A percentile compares a stretch with the other conserved stretches of the same genome.
phyloP scores from a whole-genome alignment of 352 stramenopile genomes.

The Pythium rishiriense region DNA sequence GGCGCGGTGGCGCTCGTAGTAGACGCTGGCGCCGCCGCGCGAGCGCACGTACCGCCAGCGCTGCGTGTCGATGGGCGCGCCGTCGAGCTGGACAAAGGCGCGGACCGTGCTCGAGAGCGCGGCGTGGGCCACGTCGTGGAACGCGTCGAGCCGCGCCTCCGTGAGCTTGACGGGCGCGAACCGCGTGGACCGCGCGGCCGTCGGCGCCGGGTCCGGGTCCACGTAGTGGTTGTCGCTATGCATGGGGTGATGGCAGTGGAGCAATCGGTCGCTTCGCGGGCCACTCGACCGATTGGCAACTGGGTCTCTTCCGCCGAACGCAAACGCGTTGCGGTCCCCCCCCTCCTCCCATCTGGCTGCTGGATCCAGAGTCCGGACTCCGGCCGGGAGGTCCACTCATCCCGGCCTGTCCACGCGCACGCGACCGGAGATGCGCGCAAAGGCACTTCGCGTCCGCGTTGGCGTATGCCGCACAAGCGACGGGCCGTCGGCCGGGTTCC shows the following conservation, averaged over 20 bases:
- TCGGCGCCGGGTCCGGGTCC: not conserved
- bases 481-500: not conserved
- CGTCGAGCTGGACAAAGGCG: conserved; percentile 30
- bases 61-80: conserved; percentile 25
- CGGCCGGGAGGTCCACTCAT: not conserved
- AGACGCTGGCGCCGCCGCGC: conserved; percentile 33
- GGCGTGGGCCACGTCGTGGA: conserved; percentile 36
- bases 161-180: conserved; percentile 16
- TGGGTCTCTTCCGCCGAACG: too few species aligned
- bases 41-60: conserved; percentile 44
- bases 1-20: conserved; percentile 29
- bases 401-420: not conserved
- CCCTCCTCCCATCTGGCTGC: too few species aligned
- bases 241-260: not conserved
- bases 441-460: not conserved
- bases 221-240: not conserved
- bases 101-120: conserved; percentile 37
- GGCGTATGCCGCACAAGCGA: not conserved
- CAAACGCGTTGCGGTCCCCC: not conserved
- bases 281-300: not conserved
- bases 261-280: not conserved
- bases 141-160: conserved; percentile 36
- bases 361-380: not conserved
- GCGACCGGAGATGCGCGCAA: not conserved
- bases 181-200: not conserved